A percentile compares a stretch with the other conserved stretches of the same genome.
phyloP scores from a whole-genome alignment of 2,329 filamentous ascomycete species.

The Aspergillus neoniger region DNA sequence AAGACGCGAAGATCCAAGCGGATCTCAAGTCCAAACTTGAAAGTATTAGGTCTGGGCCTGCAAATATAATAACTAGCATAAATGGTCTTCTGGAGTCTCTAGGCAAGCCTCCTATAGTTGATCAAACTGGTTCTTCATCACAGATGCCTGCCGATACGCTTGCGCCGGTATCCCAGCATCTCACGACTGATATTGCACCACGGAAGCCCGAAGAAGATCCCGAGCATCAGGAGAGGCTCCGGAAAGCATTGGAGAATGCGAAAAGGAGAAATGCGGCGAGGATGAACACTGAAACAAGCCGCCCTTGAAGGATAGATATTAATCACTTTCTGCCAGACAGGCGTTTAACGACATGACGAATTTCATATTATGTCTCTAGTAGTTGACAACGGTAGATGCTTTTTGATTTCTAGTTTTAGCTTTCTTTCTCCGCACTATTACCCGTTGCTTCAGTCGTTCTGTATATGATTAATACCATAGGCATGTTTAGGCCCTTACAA shows the following conservation, averaged over 20 bases:
- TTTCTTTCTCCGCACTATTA: too few species aligned
- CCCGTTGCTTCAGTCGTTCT: too few species aligned
- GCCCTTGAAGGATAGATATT: background rate
- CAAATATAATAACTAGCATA: constrained; percentile 40
- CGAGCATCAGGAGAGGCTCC: constrained; percentile 51
- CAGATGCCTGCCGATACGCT: constrained; percentile 17
- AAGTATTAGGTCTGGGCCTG: constrained; percentile 43
- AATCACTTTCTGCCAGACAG: background rate
- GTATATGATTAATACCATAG: too few species aligned
- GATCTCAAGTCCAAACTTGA: constrained; percentile 46
- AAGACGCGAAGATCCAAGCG: constrained; percentile 49
- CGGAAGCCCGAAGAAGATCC: constrained; percentile 32
- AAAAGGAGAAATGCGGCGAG: constrained; percentile 55
- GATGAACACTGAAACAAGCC: constrained; percentile 18
- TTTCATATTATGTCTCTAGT: background rate
- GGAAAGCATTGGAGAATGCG: constrained; percentile 54
- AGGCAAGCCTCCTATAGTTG: constrained; percentile 31
- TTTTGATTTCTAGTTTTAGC: too few species aligned
- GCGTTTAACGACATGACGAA: background rate
- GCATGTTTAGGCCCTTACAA: too few species aligned
- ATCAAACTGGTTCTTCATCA: constrained; percentile 16
- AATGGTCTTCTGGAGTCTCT: constrained; percentile 41
- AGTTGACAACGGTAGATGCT: too few species aligned
- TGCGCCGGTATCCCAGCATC: constrained; percentile 31
- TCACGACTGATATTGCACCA: constrained; percentile 20